These are phyloP conservation scores for Hemileccinum rubropunctum DNA, from an alignment of 768 basidiomycete genomes.

Conservation along the genomic window DNA sequence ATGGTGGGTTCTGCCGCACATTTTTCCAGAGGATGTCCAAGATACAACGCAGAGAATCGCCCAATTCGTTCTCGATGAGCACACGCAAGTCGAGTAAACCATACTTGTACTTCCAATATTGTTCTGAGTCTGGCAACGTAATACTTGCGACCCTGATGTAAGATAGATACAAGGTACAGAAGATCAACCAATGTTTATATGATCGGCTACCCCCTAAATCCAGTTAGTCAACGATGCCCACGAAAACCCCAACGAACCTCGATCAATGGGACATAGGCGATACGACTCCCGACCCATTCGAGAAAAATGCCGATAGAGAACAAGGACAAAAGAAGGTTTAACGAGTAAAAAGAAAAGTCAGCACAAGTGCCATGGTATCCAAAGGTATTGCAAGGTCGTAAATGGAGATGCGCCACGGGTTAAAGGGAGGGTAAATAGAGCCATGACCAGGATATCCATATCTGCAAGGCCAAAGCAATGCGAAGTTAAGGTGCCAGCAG, in stretches of 20 bases:
- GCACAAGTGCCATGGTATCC: constrained; percentile 22
- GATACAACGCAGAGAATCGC: constrained; percentile 13
- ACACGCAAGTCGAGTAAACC: not conserved
- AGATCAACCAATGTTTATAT: constrained; percentile 9
- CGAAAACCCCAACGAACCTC: constrained; percentile 6
- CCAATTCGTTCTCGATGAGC: constrained; percentile 3
- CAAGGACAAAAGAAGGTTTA: not conserved
- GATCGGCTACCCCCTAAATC: constrained; percentile 13
- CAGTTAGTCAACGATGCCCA: constrained; percentile 13
- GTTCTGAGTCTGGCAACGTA: not conserved
- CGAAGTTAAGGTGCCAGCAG: constrained; percentile 1
- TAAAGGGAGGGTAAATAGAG: constrained; percentile 7
- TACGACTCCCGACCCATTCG: not conserved
- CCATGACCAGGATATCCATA: constrained; percentile 12
- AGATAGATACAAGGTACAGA: constrained; percentile 1
- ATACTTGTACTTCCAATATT: not conserved
- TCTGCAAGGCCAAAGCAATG: constrained; percentile 3
- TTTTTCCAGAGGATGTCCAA: constrained; percentile 14
- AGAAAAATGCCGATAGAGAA: constrained; percentile 9
- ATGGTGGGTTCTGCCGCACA: constrained; percentile 17
- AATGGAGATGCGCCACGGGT: constrained; percentile 6
- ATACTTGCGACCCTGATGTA: not conserved
- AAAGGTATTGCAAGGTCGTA: constrained; percentile 18
- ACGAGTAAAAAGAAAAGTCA: constrained; percentile 5
- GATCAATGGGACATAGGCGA: not conserved